Conservation (phyloP, 179 eudicot genomes). For the Camellia oleifera region DNA sequence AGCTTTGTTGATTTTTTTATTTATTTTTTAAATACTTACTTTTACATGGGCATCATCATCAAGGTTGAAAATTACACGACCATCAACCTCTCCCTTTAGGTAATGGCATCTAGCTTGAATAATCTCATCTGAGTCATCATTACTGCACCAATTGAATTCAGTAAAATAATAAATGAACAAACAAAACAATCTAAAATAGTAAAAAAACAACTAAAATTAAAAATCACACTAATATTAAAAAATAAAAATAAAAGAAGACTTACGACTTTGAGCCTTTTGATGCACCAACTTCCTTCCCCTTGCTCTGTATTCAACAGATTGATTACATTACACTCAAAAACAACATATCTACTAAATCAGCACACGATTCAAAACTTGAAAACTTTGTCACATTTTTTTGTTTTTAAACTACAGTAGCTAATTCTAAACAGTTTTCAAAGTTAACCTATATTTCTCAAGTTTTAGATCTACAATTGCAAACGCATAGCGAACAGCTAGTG, state of each 20-base stretch:
- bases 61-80: constrained; percentile 18
- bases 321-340: not conserved
- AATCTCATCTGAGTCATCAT: constrained; percentile 11
- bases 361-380: not conserved
- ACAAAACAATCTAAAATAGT: not conserved
- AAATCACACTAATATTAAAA: not conserved
- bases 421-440: not conserved
- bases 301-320: not conserved
- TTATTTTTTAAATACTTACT: constrained; percentile 12
- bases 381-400: not conserved
- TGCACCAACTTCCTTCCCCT: not conserved
- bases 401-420: too few species aligned
- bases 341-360: not conserved
- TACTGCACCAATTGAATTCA: not conserved
- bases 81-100: constrained; percentile 26
- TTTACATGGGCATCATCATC: constrained; percentile 36
- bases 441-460: not conserved
- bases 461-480: too few species aligned
- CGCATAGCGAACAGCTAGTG: too few species aligned
- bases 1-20: not conserved
- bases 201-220: not conserved
- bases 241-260: not conserved
- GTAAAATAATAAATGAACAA: not conserved
- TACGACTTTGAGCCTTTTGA: not conserved
- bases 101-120: constrained; percentile 32